Conservation (phyloP, 129 eudicot genomes). For the Arctium lappa region DNA sequence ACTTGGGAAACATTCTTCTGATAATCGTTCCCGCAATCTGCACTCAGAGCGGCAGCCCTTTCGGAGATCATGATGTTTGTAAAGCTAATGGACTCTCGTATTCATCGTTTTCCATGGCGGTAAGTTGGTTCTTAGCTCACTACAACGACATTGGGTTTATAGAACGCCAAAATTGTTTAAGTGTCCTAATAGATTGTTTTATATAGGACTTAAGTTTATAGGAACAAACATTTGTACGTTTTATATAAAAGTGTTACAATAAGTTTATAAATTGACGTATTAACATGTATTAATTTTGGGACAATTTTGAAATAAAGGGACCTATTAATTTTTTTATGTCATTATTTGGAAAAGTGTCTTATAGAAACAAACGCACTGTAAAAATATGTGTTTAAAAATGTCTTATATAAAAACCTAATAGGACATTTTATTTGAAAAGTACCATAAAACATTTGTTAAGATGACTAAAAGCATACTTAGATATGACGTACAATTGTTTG, state of each 20-base stretch:
- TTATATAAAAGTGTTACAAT: not conserved
- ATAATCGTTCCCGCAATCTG: conserved; percentile 89
- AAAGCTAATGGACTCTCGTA: conserved; percentile 71
- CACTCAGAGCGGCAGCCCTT: conserved; percentile 77
- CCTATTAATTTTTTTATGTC: no score
- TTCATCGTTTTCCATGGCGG: conserved; percentile 93
- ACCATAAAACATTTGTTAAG: not conserved
- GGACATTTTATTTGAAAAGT: not conserved
- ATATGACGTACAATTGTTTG: no score
- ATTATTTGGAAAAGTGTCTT: no score
- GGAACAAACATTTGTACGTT: not conserved
- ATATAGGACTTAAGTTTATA: not conserved
- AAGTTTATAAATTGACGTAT: not conserved
- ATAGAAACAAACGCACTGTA: no score
- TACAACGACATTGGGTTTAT: not conserved
- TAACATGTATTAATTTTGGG: not conserved
- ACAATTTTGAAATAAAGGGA: not conserved
- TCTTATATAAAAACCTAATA: no score
- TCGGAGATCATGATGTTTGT: conserved; percentile 67
- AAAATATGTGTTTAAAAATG: no score
- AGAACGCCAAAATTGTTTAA: no score
- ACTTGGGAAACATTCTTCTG: conserved; percentile 85
- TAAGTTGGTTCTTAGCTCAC: conserved; percentile 24
- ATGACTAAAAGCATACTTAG: not conserved
- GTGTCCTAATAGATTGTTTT: not conserved